These are phyloP conservation scores for Phytopythium sindhum DNA, from an alignment of 352 stramenopile genomes.

Conservation along the genomic window DNA sequence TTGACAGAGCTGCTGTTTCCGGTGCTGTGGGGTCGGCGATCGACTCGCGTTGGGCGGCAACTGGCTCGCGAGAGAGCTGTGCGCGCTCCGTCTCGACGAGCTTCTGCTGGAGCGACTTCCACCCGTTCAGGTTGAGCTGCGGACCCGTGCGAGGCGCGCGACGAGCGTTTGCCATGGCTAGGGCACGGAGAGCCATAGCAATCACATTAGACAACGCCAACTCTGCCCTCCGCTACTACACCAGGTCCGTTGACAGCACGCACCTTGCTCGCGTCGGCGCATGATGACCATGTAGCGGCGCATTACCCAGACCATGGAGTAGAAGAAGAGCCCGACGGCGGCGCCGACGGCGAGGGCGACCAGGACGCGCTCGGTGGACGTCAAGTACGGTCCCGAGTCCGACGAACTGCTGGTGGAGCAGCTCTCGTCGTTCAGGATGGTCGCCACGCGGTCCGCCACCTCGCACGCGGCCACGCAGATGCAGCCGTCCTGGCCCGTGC, in stretches of 20 bases:
- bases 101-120: slow-evolving; percentile 29
- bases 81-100: slow-evolving; percentile 28
- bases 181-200: too few relatives aligned
- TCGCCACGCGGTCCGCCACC: slow-evolving; percentile 12
- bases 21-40: not conserved
- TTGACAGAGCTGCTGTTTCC: not conserved
- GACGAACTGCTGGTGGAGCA: slow-evolving; percentile 2
- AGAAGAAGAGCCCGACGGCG: slow-evolving; percentile 5
- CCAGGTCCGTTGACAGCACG: not conserved
- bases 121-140: slow-evolving; percentile 24
- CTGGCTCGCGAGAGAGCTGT: slow-evolving; percentile 4
- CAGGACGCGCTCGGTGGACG: slow-evolving; percentile 3
- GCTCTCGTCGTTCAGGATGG: slow-evolving; percentile 12
- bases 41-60: not conserved
- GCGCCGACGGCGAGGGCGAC: slow-evolving; percentile 7
- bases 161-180: not conserved
- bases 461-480: slow-evolving; percentile 44
- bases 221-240: not conserved
- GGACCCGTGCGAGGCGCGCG: slow-evolving; percentile 8
- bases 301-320: slow-evolving; percentile 6
- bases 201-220: not conserved
- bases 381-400: not conserved
- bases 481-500: slow-evolving; percentile 27
- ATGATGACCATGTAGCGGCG: slow-evolving; percentile 4
- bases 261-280: slow-evolving; percentile 1